Evolutionary conservation across 2,329 filamentous ascomycete species (phyloP).

Genomic region (Fusarium algeriense): DNA sequence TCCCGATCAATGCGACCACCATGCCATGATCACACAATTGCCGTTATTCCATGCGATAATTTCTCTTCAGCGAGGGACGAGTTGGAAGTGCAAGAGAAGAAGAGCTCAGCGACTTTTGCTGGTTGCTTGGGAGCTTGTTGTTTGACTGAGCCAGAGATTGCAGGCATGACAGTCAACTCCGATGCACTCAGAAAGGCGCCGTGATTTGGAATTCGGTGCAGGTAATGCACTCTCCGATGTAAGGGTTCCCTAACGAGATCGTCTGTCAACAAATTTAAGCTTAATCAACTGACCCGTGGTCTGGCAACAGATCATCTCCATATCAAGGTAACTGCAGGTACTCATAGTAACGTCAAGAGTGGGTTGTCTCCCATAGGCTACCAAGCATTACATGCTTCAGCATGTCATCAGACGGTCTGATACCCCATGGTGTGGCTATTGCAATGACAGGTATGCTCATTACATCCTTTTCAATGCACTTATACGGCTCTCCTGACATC

Average conservation of each 20-base stretch:
- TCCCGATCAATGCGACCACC: neutral
- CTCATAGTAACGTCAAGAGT: neutral
- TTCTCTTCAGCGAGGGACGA: neutral
- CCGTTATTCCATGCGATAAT: neutral
- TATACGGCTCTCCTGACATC: conserved; percentile 9
- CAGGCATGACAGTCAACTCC: neutral
- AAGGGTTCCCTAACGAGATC: neutral
- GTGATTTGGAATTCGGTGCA: neutral
- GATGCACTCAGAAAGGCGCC: neutral
- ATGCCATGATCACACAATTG: neutral
- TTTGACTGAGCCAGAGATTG: neutral
- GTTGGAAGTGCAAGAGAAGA: too few relatives aligned
- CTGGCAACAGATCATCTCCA: neutral
- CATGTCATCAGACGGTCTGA: accelerated
- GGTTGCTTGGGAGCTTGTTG: neutral
- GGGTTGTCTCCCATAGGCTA: neutral
- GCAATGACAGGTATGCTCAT: neutral
- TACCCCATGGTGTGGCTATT: neutral
- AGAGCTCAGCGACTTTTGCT: too few relatives aligned
- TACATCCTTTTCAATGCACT: conserved; percentile 15
- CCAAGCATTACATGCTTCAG: neutral
- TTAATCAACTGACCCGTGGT: neutral
- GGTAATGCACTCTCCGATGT: neutral
- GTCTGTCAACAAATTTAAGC: neutral
- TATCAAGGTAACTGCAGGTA: neutral